Base-by-base conservation (phyloP, 2,329 filamentous ascomycete genomes). In the Fusarium sp. region DNA sequence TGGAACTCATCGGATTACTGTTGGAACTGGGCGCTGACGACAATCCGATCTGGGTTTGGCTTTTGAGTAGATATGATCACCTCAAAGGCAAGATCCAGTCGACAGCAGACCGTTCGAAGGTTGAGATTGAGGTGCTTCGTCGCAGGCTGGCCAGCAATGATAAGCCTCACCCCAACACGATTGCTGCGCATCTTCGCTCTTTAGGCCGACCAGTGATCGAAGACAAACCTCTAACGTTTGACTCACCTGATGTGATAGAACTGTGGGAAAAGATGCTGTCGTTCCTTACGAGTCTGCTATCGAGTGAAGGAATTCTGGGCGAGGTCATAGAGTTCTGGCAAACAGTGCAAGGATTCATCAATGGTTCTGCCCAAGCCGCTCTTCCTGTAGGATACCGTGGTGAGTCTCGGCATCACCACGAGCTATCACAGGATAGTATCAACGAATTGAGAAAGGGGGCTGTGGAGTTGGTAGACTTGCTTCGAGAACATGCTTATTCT, bases 1-100 rank as follows among this genome's bases (percentile, higher is more conserved):
- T 98, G 89, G 93, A 97, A 77, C 84, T 98, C 49, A 98, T 99
- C 57, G 86, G 90, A 23, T 85, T 98, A 37, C 85, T 99, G 55
- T 83, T 99, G n/a, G 95, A 99, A 79, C 84, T 99, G 21, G 97
- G 96, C 9, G 94, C 97, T 4, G 92, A 97, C 12, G 94, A 98
- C 63, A 99, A 97, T 74, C 96, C 96, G 2, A 97, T 99, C 67
- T 97, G 93, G 93, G 87, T 97, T 13, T 99, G 96, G 94, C 88
- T 99, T 26, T 84, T 95, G 58, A 97, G 93, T 75, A 90, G 93
- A 46, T 97, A 94, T 76, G 93, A 97, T 69, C 90, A 94, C 75
- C 85, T 99, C 58, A 98, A 96, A 79, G 90, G 90, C 69, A 97
- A 93, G 77, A 95, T 98, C 55, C 88, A 89, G 43, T 84, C 87